Evolutionary conservation across 768 basidiomycete species (phyloP), one percentile per base, ranked within the genome.

Genomic region (Dentipellis sp.): DNA sequence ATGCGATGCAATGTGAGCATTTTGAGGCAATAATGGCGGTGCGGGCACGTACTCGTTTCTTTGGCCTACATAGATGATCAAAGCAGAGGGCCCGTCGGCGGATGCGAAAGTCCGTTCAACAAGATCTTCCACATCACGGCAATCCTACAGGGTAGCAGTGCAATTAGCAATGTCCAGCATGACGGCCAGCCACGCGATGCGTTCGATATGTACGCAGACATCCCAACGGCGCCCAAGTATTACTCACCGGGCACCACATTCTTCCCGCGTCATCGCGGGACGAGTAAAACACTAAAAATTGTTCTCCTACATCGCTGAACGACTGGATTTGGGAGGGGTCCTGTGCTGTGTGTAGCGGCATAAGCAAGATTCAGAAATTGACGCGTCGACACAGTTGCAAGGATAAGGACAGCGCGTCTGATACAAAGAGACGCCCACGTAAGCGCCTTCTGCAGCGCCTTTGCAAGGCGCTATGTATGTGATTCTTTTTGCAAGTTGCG

Each of bases 1-100:
- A 46, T 52, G n/a, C 7, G 45, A 52, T n/a, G n/a, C 29, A 52
- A 54, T 12, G n/a, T 22, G 10, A 34, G 14, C 19, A 14, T 42
- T 29, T 45, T 19, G 16, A 45, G 42, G n/a, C 42, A 45, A 45
- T 45, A 19, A 45, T n/a, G n/a, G 42, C 42, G 42, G 19, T 45
- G 42, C 42, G 11, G 42, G 11, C 48, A 58, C 83, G 67, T 64
- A 91, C 88, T 81, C 77, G 53, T 75, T 56, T 62, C 68, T 76
- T 66, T 83, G 77, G 10, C 88, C 88, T 53, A 88, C 85, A 60
- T 86, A 86, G 35, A 88, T 75, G 47, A 91, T 73, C 54, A 81
- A 64, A 8, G 77, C 88, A 11, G 74, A 71, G 45, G 82, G 84
- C 3, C 59, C 74, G 62, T 64, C 73, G 63, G 55, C 67, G 12